These are phyloP conservation scores for Amphirosellinia nigrospora DNA, from an alignment of 495 filamentous ascomycete species.

Conservation along the genomic window DNA sequence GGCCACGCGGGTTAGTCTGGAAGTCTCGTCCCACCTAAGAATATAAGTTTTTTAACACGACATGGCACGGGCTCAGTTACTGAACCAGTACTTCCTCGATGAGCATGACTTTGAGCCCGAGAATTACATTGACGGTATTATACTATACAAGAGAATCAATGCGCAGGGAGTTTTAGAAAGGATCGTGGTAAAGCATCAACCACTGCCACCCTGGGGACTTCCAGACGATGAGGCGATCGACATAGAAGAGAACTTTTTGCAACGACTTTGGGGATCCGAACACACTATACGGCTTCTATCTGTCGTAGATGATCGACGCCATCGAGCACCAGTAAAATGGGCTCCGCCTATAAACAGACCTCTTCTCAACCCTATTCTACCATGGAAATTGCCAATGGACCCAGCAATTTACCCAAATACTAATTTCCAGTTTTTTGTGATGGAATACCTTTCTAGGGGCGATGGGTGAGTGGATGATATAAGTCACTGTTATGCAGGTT, in stretches of 20 bases:
- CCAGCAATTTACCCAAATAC: not conserved
- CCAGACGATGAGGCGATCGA: not conserved
- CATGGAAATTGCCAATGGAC: constrained; percentile 2
- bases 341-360: not conserved
- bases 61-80: not conserved
- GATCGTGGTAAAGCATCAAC: constrained; percentile 6
- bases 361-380: not conserved
- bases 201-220: not conserved
- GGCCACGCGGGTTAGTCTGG: not conserved
- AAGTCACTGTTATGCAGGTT: not conserved
- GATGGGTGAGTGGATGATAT: not conserved
- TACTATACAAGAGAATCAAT: not conserved
- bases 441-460: constrained; percentile 3
- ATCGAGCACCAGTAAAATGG: not conserved
- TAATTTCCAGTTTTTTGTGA: constrained; percentile 1
- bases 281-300: not conserved
- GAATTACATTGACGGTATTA: not conserved
- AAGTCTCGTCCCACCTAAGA: not conserved
- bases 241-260: not conserved
- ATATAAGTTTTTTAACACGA: not conserved
- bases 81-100: not conserved
- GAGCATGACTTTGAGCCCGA: not conserved
- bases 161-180: not conserved
- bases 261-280: constrained; percentile 9
- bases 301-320: not conserved